Percentiles rank a stretch among this genome's conserved stretches.
phyloP scores from a whole-genome alignment of 2,329 filamentous ascomycete species.

The Xylariaceae sp. region DNA sequence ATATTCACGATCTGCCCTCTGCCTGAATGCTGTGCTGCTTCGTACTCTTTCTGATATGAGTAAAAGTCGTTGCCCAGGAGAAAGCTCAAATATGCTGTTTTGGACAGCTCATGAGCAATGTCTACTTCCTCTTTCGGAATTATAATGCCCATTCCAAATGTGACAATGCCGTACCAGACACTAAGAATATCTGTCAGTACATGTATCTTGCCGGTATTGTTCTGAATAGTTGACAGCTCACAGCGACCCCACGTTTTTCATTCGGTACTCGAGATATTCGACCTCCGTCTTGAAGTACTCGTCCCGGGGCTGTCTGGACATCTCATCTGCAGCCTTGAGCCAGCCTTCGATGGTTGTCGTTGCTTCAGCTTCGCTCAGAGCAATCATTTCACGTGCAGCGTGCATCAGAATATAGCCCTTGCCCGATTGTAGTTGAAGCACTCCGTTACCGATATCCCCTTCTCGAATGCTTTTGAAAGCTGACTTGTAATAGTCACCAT shows the following conservation, averaged over 20 bases:
- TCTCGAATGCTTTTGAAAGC: neutral
- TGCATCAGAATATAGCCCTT: neutral
- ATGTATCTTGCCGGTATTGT: neutral
- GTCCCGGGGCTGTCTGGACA: neutral
- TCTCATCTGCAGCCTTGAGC: neutral
- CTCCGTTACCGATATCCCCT: neutral
- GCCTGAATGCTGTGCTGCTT: slow-evolving; percentile 22
- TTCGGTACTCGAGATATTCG: slow-evolving; percentile 11
- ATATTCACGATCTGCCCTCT: slow-evolving; percentile 32
- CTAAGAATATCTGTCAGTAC: neutral
- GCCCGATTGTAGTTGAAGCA: neutral
- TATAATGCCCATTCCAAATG: slow-evolving; percentile 7
- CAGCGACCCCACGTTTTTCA: slow-evolving; percentile 23
- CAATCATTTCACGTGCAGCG: neutral
- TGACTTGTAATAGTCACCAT: neutral
- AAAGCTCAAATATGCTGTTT: slow-evolving; percentile 24
- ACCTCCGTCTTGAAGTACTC: neutral
- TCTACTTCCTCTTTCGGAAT: slow-evolving; percentile 32
- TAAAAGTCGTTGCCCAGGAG: slow-evolving; percentile 35
- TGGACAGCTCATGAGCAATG: slow-evolving; percentile 21
- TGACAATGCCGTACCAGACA: slow-evolving; percentile 6
- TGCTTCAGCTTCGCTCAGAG: neutral
- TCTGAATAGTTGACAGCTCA: too few relatives aligned
- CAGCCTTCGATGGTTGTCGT: neutral
- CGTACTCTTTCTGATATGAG: slow-evolving; percentile 32